A percentile compares a stretch with the other conserved stretches of the same genome.
Conservation (phyloP, 768 basidiomycete species). For the Termitomyces eurrhizus region DNA sequence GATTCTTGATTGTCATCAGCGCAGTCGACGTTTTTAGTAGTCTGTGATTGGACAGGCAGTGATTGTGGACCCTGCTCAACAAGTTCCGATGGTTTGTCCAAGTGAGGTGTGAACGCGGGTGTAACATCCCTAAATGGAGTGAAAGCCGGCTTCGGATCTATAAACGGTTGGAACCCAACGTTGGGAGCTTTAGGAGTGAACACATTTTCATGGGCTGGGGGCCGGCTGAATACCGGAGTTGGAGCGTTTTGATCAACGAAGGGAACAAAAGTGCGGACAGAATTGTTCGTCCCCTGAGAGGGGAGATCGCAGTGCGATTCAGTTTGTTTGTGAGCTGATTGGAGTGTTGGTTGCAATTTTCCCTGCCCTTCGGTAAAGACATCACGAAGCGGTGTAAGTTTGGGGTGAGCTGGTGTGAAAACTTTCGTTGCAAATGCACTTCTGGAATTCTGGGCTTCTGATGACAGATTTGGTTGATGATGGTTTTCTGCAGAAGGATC, state of each 20-base stretch:
- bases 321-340: constrained; percentile 37
- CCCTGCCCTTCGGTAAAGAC: constrained; percentile 43
- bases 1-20: constrained; percentile 30
- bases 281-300: constrained; percentile 18
- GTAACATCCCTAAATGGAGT: constrained; percentile 37
- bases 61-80: constrained; percentile 1
- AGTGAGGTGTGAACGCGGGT: constrained; percentile 34
- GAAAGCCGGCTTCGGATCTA: constrained; percentile 31
- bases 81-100: constrained; percentile 17
- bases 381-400: constrained; percentile 38
- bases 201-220: constrained; percentile 49
- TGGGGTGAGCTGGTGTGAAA: constrained; percentile 55
- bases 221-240: constrained; percentile 69
- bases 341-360: constrained; percentile 34
- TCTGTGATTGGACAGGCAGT: constrained; percentile 16
- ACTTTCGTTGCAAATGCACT: constrained; percentile 54
- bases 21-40: constrained; percentile 21
- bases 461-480: constrained; percentile 20
- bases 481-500: constrained; percentile 24
- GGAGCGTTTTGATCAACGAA: constrained; percentile 41
- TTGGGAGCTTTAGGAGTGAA: constrained; percentile 43
- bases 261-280: constrained; percentile 30
- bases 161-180: constrained; percentile 36
- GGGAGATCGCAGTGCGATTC: constrained; percentile 36
- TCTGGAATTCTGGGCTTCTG: constrained; percentile 31